Evolutionary conservation across 768 basidiomycete genomes (phyloP), one percentile per base, ranked within the genome.

Genomic region (Atractiella rhizophila): DNA sequence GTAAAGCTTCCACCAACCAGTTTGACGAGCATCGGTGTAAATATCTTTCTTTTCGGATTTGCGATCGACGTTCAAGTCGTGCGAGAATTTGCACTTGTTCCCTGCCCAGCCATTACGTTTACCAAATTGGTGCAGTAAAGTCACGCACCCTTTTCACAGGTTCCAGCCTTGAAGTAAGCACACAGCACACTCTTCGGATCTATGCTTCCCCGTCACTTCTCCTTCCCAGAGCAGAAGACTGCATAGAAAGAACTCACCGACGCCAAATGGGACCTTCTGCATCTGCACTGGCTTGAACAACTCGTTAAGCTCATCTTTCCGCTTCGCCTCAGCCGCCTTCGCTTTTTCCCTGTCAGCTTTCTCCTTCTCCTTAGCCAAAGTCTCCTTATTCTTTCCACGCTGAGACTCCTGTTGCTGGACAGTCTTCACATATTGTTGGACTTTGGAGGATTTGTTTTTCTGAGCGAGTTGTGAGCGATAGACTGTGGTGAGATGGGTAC

Each of bases 181-280:
- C 91, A 96, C 26, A 96, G 64, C 26, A 96, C 64, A 12, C 80
- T 83, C 67, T 91, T 94, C 21, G 86, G 88, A 60, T 96, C 86
- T 59, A 47, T 25, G 19, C 9, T 10, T 9, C 15, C 1, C 18
- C 5, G 31, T 2, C 4, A 9, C 12, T 9, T 1, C 3, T 7
- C 28, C 26, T 8, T 9, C 18, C 26, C 18, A 19, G 26, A 13
- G 21, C 16, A 3, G 30, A 4, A 10, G 10, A 30, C 2, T 15
- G 21, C 13, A 4, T 23, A 34, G 39, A 31, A 24, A 12, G 18
- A 23, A 58, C 60, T 35, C 34, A 62, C 60, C 63, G 34, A 85
- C 82, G 19, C 88, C 88, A 44, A 88, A 82, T 0, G 88, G 81
- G 31, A 96, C 56, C 48, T 62, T 62, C 37, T 62, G 58, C n/a